Conservation (phyloP, 306 rosid species). For the Bauhinia variegata region DNA sequence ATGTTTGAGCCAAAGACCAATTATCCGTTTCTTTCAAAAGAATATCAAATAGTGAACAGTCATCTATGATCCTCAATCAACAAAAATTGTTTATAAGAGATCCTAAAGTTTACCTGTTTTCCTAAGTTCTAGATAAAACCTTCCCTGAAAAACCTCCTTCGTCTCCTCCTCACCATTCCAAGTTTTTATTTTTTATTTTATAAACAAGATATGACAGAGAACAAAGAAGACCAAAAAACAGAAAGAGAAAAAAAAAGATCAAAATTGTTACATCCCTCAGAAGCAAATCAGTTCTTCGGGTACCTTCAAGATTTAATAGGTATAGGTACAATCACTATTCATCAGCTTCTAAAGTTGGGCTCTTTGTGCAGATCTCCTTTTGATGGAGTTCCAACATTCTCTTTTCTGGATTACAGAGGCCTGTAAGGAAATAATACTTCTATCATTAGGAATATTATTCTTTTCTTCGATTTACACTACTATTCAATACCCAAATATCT, state of each 20-base stretch:
- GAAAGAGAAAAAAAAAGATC: too few species aligned
- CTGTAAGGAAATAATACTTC: conserved; percentile 46
- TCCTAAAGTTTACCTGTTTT: background rate
- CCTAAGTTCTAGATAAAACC: conserved; percentile 33
- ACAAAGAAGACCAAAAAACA: too few species aligned
- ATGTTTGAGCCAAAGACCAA: background rate
- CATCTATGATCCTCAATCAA: background rate
- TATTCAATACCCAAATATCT: too few species aligned
- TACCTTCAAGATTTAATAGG: conserved; percentile 39
- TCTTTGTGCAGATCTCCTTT: conserved; percentile 68
- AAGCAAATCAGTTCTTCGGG: conserved; percentile 24
- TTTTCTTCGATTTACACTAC: conserved; percentile 25
- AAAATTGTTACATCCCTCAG: conserved; percentile 19
- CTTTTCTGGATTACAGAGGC: conserved; percentile 87
- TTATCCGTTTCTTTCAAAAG: conserved; percentile 14
- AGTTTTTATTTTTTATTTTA: too few species aligned
- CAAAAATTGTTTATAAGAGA: too few species aligned
- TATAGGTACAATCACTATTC: conserved; percentile 42
- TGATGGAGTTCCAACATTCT: conserved; percentile 84
- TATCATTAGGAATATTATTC: conserved; percentile 12
- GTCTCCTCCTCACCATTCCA: too few species aligned
- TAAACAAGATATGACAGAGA: background rate
- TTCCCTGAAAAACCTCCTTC: conserved; percentile 25
- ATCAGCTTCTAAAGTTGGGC: conserved; percentile 71
- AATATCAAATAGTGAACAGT: conserved; percentile 7